Conservation (phyloP, 2,329 filamentous ascomycete genomes). For the Cercospora citrullina region DNA sequence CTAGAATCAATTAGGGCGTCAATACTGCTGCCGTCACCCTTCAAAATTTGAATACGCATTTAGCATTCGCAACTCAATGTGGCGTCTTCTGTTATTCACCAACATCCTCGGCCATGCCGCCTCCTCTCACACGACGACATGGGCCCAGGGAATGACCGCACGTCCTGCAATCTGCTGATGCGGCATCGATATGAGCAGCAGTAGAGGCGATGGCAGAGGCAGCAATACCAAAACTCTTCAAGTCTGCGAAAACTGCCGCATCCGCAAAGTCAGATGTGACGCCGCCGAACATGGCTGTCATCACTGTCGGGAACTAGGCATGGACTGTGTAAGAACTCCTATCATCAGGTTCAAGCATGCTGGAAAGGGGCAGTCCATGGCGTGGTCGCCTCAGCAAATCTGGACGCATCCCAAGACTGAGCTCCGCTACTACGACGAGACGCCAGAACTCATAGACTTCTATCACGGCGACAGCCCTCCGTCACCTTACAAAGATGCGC, state of each 20-base stretch:
- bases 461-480: slow-evolving; percentile 3
- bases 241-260: slow-evolving; percentile 24
- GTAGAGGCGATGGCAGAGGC: slow-evolving; percentile 20
- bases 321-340: slow-evolving; percentile 22
- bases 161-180: neutral
- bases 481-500: neutral
- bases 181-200: slow-evolving; percentile 17
- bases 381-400: slow-evolving; percentile 4
- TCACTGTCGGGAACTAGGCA: slow-evolving; percentile 18
- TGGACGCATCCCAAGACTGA: slow-evolving; percentile 7
- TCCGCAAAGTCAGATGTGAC: slow-evolving; percentile 24
- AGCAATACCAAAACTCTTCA: slow-evolving; percentile 44
- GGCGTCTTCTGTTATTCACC: neutral
- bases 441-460: slow-evolving; percentile 8
- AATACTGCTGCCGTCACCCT: neutral
- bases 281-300: slow-evolving; percentile 15
- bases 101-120: neutral
- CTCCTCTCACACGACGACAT: neutral
- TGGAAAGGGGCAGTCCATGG: slow-evolving; percentile 6
- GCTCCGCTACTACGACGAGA: slow-evolving; percentile 20
- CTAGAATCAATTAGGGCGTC: neutral
- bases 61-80: neutral
- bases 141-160: neutral
- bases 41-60: neutral
- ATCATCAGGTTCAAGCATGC: slow-evolving; percentile 22